These are phyloP conservation scores for Gymnopilus junonius DNA, from an alignment of 768 basidiomycete species.

Conservation along the genomic window DNA sequence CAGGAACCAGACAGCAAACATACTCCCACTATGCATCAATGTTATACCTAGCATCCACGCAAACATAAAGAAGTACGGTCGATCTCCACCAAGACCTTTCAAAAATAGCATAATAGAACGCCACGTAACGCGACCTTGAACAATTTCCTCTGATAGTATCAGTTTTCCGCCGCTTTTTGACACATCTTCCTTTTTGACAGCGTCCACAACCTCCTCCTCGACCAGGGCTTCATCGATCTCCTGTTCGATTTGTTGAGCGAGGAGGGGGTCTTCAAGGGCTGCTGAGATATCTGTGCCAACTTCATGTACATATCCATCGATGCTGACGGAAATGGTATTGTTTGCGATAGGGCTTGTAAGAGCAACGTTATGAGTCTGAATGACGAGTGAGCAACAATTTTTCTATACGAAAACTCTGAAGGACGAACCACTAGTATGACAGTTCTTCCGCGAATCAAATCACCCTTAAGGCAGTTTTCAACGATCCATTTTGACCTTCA, in stretches of 20 bases:
- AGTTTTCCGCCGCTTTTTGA: conserved; percentile 30
- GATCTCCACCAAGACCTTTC: conserved; percentile 38
- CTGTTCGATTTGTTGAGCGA: conserved; percentile 30
- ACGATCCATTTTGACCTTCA: conserved; percentile 85
- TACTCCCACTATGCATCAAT: conserved; percentile 28
- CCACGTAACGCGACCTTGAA: conserved; percentile 33
- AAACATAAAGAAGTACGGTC: conserved; percentile 37
- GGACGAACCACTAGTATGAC: conserved; percentile 72
- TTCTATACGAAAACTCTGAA: too few species aligned
- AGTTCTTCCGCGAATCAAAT: conserved; percentile 77
- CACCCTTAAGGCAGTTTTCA: conserved; percentile 76
- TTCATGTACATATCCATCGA: conserved; percentile 51
- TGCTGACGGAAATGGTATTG: conserved; percentile 57
- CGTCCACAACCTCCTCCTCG: conserved; percentile 31
- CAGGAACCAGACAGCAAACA: conserved; percentile 45
- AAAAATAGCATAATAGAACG: conserved; percentile 40
- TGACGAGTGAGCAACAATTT: background rate
- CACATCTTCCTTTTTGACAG: conserved; percentile 19
- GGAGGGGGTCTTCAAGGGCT: conserved; percentile 40
- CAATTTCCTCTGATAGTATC: conserved; percentile 66
- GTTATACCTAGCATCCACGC: conserved; percentile 30
- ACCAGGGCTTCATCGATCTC: conserved; percentile 12
- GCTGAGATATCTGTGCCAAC: conserved; percentile 53
- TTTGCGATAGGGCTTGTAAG: conserved; percentile 57
- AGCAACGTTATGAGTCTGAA: conserved; percentile 52